Percentiles rank a stretch among this genome's conserved stretches.
Evolutionary conservation across 2,329 filamentous ascomycete genomes (phyloP).

Genomic region (Xylariaceae sp.): DNA sequence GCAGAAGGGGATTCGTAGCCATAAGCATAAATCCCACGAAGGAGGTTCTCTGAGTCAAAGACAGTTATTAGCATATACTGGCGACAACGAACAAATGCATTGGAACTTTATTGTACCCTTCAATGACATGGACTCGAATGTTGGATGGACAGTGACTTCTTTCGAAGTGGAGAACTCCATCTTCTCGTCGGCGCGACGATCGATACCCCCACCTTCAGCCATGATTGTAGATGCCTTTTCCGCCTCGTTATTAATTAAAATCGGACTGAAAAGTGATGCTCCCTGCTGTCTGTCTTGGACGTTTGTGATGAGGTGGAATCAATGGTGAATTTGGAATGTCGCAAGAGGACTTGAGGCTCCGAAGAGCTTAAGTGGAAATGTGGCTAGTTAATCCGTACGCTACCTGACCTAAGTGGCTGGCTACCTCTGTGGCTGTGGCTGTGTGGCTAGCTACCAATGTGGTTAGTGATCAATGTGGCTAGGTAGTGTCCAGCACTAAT

Average conservation of each 20-base stretch:
- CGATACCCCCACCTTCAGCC: conserved; percentile 79
- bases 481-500: too few species aligned
- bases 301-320: neutral
- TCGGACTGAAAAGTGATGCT: too few species aligned
- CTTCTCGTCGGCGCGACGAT: conserved; percentile 90
- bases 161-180: conserved; percentile 99
- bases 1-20: conserved; percentile 98
- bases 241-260: neutral
- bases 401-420: neutral
- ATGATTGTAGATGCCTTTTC: conserved; percentile 56
- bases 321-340: neutral
- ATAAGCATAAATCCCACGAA: conserved; percentile 97
- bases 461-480: too few species aligned
- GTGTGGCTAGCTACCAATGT: too few species aligned
- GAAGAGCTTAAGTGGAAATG: conserved; percentile 12
- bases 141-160: conserved; percentile 93
- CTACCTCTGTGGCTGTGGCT: neutral
- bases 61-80: conserved; percentile 14
- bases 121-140: conserved; percentile 93
- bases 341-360: neutral
- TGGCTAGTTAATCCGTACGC: too few species aligned
- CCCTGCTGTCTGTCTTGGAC: too few species aligned
- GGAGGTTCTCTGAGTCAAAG: conserved; percentile 73
- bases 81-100: neutral
- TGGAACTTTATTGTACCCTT: conserved; percentile 67